A percentile compares a stretch with the other conserved stretches of the same genome.
phyloP scores from a whole-genome alignment of 1,139 yeast genomes.

The Entelexis paramagnoliae region DNA sequence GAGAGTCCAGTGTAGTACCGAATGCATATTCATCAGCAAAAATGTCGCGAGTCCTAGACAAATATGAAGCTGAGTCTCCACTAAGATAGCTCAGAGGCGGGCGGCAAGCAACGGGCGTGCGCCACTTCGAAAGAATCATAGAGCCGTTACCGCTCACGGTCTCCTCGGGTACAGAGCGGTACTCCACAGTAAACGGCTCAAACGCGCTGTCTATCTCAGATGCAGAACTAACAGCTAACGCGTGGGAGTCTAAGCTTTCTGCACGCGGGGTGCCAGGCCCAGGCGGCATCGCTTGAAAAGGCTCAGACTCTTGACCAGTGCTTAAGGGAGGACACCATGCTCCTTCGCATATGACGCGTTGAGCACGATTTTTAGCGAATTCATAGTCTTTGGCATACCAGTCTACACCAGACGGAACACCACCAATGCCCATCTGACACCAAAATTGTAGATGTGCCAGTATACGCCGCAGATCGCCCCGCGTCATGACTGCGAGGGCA shows the following conservation, averaged over 20 bases:
- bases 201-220: slow-evolving; percentile 10
- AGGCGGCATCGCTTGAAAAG: not conserved
- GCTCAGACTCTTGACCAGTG: not conserved
- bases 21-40: slow-evolving; percentile 4
- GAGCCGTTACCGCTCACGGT: slow-evolving; percentile 22
- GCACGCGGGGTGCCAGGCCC: not conserved
- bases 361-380: not conserved
- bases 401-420: slow-evolving; percentile 28
- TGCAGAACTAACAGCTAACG: not conserved
- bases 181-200: not conserved
- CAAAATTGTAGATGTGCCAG: slow-evolving; percentile 49
- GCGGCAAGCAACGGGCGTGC: not conserved
- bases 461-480: slow-evolving; percentile 47
- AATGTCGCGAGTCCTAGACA: not conserved
- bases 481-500: slow-evolving; percentile 31
- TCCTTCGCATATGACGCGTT: slow-evolving; percentile 25
- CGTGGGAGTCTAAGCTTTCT: not conserved
- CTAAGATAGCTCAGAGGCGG: not conserved
- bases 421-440: slow-evolving; percentile 39
- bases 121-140: slow-evolving; percentile 2
- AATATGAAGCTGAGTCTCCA: not conserved
- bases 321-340: slow-evolving; percentile 20
- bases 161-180: slow-evolving; percentile 19
- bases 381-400: slow-evolving; percentile 28
- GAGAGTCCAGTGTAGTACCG: not conserved